These are phyloP conservation scores for Rhizopus arrhizus DNA, from an alignment of 371 early-diverging fungal genomes.

Conservation along the genomic window DNA sequence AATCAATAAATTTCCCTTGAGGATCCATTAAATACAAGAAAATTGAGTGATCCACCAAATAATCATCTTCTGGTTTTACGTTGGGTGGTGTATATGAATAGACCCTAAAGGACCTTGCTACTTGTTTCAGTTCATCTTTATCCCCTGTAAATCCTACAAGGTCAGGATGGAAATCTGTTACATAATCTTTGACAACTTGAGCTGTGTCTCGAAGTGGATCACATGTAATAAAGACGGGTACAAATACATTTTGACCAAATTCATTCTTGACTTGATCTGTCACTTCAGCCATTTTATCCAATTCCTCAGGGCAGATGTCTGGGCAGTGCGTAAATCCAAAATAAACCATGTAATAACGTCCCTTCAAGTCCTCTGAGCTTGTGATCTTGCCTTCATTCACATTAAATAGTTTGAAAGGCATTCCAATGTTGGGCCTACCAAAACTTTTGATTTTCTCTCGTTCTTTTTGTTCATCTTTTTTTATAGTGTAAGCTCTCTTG, in stretches of 20 bases:
- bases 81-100: constrained; percentile 84
- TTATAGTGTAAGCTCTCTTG: neutral
- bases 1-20: constrained; percentile 82
- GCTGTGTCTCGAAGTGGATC: constrained; percentile 93
- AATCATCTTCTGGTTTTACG: constrained; percentile 78
- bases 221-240: constrained; percentile 89
- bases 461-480: constrained; percentile 41
- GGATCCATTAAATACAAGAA: constrained; percentile 94
- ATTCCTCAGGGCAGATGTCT: constrained; percentile 97
- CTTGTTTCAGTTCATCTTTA: constrained; percentile 72
- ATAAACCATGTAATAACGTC: constrained; percentile 86
- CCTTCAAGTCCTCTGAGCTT: constrained; percentile 37
- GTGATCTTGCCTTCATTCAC: constrained; percentile 49
- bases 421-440: constrained; percentile 88
- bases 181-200: constrained; percentile 76
- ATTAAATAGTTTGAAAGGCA: constrained; percentile 86
- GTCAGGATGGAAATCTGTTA: constrained; percentile 88
- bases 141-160: constrained; percentile 89
- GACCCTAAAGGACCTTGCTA: constrained; percentile 87
- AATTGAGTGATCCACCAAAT: constrained; percentile 95
- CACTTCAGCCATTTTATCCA: constrained; percentile 94
- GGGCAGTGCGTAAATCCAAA: constrained; percentile 99
- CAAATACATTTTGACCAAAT: constrained; percentile 37
- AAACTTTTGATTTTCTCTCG: constrained; percentile 41
- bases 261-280: constrained; percentile 64